A percentile compares a stretch with the other conserved stretches of the same genome.
phyloP scores from a whole-genome alignment of 2,329 filamentous ascomycete genomes.

The Penicillium sclerotigenum region DNA sequence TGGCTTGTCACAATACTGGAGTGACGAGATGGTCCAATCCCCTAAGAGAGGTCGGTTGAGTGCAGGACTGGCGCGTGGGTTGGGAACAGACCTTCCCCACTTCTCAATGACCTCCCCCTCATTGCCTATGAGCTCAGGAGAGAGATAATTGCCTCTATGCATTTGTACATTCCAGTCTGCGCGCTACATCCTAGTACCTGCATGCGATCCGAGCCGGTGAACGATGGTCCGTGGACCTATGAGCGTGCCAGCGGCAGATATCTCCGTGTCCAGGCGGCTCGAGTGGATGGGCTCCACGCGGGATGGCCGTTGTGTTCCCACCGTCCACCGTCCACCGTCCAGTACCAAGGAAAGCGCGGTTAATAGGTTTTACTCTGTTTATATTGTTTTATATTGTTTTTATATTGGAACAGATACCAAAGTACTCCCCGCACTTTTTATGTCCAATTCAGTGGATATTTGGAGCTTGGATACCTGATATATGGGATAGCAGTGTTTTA shows the following conservation, averaged over 20 bases:
- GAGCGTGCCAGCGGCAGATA: constrained; percentile 12
- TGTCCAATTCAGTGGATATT: neutral
- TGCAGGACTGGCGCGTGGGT: constrained; percentile 16
- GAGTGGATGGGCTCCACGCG: constrained; percentile 12
- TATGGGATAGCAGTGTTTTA: neutral
- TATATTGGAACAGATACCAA: neutral
- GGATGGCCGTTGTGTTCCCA: constrained; percentile 6
- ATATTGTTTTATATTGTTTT: neutral
- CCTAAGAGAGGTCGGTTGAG: constrained; percentile 15
- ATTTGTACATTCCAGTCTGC: constrained; percentile 10
- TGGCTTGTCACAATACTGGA: constrained; percentile 10
- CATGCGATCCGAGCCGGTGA: constrained; percentile 30
- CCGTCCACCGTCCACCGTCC: too few relatives aligned
- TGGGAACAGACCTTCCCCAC: constrained; percentile 8
- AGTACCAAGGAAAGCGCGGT: neutral
- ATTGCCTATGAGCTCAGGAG: neutral
- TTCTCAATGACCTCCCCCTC: neutral
- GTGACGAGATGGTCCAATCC: constrained; percentile 11
- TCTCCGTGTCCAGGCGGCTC: constrained; percentile 14
- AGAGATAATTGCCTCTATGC: constrained; percentile 9
- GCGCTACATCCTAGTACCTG: constrained; percentile 27
- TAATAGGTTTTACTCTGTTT: neutral
- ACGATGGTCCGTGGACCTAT: constrained; percentile 25
- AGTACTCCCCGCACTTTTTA: constrained; percentile 7
- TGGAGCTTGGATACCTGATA: neutral